A percentile compares a stretch with the other conserved stretches of the same genome.
Conservation (phyloP, 2,329 filamentous ascomycete species). For the Cladosporium velox region DNA sequence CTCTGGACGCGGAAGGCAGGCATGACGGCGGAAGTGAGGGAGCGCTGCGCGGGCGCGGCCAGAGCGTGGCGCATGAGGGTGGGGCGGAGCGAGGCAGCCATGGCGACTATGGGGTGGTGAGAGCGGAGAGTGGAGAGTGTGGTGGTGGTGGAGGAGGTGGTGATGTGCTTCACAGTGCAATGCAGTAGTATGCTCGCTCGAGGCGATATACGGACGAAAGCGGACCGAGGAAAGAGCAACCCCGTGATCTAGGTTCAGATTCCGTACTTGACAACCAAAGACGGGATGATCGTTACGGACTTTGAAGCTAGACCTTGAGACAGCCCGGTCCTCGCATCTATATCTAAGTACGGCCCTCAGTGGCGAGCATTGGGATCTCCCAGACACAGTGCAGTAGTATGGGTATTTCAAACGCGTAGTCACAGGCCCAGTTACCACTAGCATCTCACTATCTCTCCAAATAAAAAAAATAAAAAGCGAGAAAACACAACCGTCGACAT, state of each 20-base stretch:
- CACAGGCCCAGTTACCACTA: too few species aligned
- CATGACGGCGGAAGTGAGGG: constrained; percentile 35
- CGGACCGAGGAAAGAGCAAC: background rate
- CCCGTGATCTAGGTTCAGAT: too few species aligned
- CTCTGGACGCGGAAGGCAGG: constrained; percentile 39
- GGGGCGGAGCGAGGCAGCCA: constrained; percentile 57
- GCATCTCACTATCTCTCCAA: too few species aligned
- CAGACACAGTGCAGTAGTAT: too few species aligned
- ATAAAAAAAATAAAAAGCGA: too few species aligned
- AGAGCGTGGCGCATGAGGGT: constrained; percentile 52
- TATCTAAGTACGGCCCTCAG: too few species aligned
- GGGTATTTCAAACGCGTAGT: too few species aligned
- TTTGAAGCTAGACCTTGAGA: background rate
- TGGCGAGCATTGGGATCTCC: too few species aligned
- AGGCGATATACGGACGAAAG: background rate
- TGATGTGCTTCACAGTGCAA: background rate
- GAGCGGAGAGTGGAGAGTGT: constrained; percentile 2
- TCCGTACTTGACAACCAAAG: too few species aligned
- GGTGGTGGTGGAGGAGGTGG: background rate
- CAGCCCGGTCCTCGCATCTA: background rate
- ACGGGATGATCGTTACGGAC: too few species aligned
- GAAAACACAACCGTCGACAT: too few species aligned
- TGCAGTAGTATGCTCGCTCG: background rate
- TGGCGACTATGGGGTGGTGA: constrained; percentile 38
- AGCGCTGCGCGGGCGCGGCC: constrained; percentile 43